Base-by-base conservation (phyloP, 2,329 filamentous ascomycete genomes). In the Colletotrichum godetiae region DNA sequence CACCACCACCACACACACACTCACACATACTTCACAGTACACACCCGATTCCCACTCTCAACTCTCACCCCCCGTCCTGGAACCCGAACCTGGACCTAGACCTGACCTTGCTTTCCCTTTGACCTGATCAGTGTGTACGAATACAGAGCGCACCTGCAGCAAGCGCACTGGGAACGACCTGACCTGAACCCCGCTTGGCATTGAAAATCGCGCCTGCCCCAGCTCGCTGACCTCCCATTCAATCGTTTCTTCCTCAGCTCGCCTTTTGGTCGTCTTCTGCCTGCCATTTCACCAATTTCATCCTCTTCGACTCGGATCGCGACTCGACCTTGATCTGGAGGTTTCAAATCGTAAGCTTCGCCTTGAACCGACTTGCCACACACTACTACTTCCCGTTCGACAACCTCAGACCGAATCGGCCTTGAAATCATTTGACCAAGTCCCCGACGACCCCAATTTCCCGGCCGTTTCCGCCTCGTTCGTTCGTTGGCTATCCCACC, bases 141-240 rank as follows among this genome's bases (percentile, higher is more conserved):
- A 46, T 42, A 61, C 66, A 68, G 19, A 49, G 64, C 37, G 49
- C 68, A 68, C 56, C 70, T 69, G 67, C 67, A 73, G 67, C 61
- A 56, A 56, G 31, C 62, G 70, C 70, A 73, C 70, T 65, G 59
- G 55, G 55, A 73, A 73, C 66, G 59, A 64, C 67, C 61, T 73
- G 67, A 67, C 31, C 49, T 62, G 61, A 74, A 74, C 73, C 73
- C 73, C 73, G 69, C 73, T 74, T 74, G 69, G 73, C 73, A 74
- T 74, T 74, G 69, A 74, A 74, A 74, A 73, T 73, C 73, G 62
- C 72, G 68, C 72, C 72, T 29, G 68, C 68, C 72, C 73, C 73
- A 69, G 71, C 73, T 67, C 56, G 59, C 33, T 58, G 63, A 15
- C 62, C 58, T 59, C 33, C 55, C 35, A 31, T 46, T 53, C 31